Conservation (phyloP, 139 green algal species). For the Coccomyxa sp. region DNA sequence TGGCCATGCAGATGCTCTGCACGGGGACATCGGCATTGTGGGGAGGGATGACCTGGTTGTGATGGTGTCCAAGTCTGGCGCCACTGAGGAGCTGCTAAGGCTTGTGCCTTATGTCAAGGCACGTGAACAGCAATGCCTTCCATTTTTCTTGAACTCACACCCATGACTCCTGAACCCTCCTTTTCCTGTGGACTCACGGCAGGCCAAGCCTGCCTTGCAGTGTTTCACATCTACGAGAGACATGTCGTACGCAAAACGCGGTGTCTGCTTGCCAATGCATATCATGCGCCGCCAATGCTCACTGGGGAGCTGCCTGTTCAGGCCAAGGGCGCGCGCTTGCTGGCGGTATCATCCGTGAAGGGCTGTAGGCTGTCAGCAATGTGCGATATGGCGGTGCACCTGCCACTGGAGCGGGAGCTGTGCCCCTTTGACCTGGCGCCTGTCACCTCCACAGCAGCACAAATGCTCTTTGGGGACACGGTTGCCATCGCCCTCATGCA, state of each 20-base stretch:
- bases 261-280: neutral
- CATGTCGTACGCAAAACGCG: neutral
- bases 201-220: neutral
- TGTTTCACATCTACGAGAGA: neutral
- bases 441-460: conserved; percentile 55
- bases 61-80: conserved; percentile 51
- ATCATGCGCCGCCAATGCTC: neutral
- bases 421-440: conserved; percentile 63
- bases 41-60: conserved; percentile 45
- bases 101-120: conserved; percentile 53
- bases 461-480: conserved; percentile 67
- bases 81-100: conserved; percentile 55
- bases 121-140: too few species aligned
- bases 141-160: neutral
- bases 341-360: conserved; percentile 31
- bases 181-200: neutral
- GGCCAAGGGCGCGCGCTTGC: conserved; percentile 55
- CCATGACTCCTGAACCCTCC: neutral
- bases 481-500: conserved; percentile 63
- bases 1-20: conserved; percentile 64
- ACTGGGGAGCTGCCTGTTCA: conserved; percentile 2
- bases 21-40: conserved; percentile 64
- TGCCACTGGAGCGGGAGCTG: conserved; percentile 59
- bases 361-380: conserved; percentile 37
- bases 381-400: conserved; percentile 45